A percentile compares a stretch with the other conserved stretches of the same genome.
These are phyloP conservation scores for Acanthamoeba pearcei DNA, from an alignment of 208 protist genomes.

Conservation along the genomic window DNA sequence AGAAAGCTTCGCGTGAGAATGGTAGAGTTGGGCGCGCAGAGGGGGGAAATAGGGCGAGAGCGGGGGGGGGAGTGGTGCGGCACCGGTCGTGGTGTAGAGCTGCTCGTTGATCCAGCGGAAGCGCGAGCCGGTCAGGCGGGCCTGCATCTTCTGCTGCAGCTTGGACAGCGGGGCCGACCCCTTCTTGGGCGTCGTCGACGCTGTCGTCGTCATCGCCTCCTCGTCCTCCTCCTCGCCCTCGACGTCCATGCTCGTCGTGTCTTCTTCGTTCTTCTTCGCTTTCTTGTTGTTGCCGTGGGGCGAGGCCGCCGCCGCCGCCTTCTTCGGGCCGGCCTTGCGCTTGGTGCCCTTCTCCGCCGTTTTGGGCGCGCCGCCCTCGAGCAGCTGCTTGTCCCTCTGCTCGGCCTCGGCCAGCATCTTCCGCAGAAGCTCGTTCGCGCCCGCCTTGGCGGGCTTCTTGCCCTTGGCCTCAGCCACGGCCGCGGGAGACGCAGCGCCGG, in stretches of 20 bases:
- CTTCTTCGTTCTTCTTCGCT: not conserved
- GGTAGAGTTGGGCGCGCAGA: not conserved
- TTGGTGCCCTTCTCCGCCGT: not conserved
- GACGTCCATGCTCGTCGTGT: not conserved
- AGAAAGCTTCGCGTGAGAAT: constrained; percentile 16
- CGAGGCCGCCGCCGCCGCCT: not conserved
- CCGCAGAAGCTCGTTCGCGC: not conserved
- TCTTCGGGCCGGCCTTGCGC: not conserved
- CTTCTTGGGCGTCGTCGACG: not conserved
- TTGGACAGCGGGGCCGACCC: constrained; percentile 16
- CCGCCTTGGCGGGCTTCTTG: not conserved
- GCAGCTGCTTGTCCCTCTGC: constrained; percentile 35
- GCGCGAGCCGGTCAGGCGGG: constrained; percentile 77
- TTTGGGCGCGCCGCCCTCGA: not conserved
- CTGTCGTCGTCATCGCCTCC: not conserved
- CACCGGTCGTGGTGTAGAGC: constrained; percentile 85
- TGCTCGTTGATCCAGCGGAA: constrained; percentile 89
- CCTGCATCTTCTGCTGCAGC: constrained; percentile 78
- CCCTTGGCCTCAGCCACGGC: not conserved
- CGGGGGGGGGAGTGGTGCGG: constrained; percentile 6
- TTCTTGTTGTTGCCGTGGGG: not conserved
- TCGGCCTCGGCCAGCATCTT: constrained; percentile 30
- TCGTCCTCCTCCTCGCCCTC: not conserved
- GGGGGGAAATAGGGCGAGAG: not conserved
- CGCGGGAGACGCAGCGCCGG: not conserved